Evolutionary conservation across 768 basidiomycete genomes (phyloP).

Genomic region (Strobilomyces dryophilus): DNA sequence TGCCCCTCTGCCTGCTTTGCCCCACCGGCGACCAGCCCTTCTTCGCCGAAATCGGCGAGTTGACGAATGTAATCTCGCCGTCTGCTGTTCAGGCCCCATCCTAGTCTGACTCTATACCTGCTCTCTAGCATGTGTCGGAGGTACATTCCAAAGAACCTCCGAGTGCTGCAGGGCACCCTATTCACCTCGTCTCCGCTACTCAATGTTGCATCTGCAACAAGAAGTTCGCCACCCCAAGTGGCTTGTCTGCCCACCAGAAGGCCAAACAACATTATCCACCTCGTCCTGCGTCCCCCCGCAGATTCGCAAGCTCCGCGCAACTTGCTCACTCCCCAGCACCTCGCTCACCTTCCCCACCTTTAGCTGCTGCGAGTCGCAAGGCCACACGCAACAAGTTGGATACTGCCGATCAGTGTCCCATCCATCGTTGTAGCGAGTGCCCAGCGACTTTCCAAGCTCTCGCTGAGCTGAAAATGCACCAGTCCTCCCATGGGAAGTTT

Average conservation of each 20-base stretch:
- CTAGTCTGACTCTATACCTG: constrained; percentile 5
- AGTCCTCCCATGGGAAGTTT: constrained; percentile 16
- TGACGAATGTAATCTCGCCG: constrained; percentile 15
- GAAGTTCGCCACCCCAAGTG: constrained; percentile 17
- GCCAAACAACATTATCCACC: constrained; percentile 21
- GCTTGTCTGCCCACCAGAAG: constrained; percentile 18
- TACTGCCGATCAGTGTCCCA: neutral
- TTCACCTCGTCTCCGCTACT: constrained; percentile 8
- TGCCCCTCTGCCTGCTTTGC: constrained; percentile 25
- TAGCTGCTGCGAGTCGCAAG: neutral
- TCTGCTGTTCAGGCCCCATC: neutral
- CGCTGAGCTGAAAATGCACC: constrained; percentile 19
- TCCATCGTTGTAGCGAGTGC: constrained; percentile 20
- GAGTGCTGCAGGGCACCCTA: neutral
- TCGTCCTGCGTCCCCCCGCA: constrained; percentile 5
- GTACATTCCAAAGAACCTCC: constrained; percentile 11
- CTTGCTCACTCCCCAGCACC: constrained; percentile 1
- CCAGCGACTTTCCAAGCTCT: constrained; percentile 13
- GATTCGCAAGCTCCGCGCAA: neutral
- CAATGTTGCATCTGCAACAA: constrained; percentile 26
- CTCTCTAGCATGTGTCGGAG: constrained; percentile 21
- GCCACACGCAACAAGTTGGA: neutral
- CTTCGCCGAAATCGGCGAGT: constrained; percentile 16
- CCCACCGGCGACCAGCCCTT: constrained; percentile 19
- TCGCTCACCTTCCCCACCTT: constrained; percentile 3